Evolutionary conservation across 75 land plant genomes (phyloP), one percentile per base, ranked within the genome.

Genomic region (Picea glauca): DNA sequence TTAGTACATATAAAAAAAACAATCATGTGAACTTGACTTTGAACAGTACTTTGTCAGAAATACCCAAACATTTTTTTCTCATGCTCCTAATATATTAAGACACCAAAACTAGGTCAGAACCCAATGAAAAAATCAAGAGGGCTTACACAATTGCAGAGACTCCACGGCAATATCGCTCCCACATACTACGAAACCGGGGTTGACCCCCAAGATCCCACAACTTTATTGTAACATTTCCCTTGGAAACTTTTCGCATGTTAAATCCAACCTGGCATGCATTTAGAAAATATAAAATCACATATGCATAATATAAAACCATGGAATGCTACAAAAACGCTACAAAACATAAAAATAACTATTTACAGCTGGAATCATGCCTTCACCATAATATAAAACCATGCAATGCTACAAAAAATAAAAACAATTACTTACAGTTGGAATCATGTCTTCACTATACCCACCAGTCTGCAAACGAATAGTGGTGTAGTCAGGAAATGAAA

Each of bases 151-250:
- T 96, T 60, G 97, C 98, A 75, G 94, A 92, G 63, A 96, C 97
- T 59, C 91, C 94, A 77, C 97, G 98, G 59, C 97, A 94, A 70
- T 96, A 94, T 76, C 97, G 77, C 85, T 96, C 98, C 98, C 98
- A 96, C 97, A 96, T 96, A 56, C 93, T 96, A 46, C 98, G 94
- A 72, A 96, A 96, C 76, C 98, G 89, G 4, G 98, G 98, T 78
- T 94, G 98, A 67, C 98, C 98, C 61, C 98, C 98, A 80, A 94
- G 90, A 90, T 96, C 98, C 98, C 98, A 96, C 70, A 96, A 78
- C 78, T 96, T 96, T 78, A 96, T 96, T 3, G 98, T 96, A 11
- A 92, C 98, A 90, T 94, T 92, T 35, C 98, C 98, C 81, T 94
- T 93, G 1, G 94, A 88, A 14, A 96, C 97, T 81, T 96, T 96